A percentile compares a stretch with the other conserved stretches of the same genome.
These are phyloP conservation scores for Backusella circina DNA, from an alignment of 192 early-diverging fungal species.

Conservation along the genomic window DNA sequence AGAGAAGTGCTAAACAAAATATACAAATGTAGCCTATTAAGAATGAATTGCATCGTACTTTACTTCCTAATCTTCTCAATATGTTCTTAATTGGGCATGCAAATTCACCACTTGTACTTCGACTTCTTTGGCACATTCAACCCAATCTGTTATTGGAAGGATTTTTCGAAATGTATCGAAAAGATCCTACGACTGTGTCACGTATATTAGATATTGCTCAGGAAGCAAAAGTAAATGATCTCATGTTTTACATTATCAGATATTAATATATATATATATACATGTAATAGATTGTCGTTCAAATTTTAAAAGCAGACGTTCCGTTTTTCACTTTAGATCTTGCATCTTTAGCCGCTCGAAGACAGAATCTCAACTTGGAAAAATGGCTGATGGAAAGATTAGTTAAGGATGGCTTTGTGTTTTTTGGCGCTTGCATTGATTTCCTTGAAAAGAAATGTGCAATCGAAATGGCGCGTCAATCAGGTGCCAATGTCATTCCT, in stretches of 20 bases:
- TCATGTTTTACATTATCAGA: not conserved
- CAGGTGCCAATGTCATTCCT: conserved; percentile 26
- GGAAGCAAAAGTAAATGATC: conserved; percentile 29
- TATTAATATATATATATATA: not conserved
- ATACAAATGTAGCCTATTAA: conserved; percentile 10
- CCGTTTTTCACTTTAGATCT: conserved; percentile 74
- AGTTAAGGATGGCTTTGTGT: conserved; percentile 50
- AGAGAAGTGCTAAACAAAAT: not conserved
- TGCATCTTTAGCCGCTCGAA: conserved; percentile 70
- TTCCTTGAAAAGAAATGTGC: conserved; percentile 67
- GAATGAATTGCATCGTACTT: conserved; percentile 10
- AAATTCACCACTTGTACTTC: conserved; percentile 55
- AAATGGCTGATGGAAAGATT: conserved; percentile 79
- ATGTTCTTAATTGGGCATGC: conserved; percentile 32
- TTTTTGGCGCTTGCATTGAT: conserved; percentile 71
- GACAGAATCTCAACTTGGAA: conserved; percentile 77
- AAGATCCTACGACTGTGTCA: conserved; percentile 26
- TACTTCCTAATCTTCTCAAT: conserved; percentile 23
- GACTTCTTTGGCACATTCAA: conserved; percentile 58
- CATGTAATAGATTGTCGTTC: conserved; percentile 58
- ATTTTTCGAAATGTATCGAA: conserved; percentile 25
- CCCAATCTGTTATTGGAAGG: conserved; percentile 20
- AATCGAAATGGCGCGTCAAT: conserved; percentile 42
- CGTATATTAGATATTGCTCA: conserved; percentile 32
- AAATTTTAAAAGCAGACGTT: conserved; percentile 62